Base-by-base conservation (phyloP, 176 grass and related monocot species). In the Dendrocalamus sinicus region DNA sequence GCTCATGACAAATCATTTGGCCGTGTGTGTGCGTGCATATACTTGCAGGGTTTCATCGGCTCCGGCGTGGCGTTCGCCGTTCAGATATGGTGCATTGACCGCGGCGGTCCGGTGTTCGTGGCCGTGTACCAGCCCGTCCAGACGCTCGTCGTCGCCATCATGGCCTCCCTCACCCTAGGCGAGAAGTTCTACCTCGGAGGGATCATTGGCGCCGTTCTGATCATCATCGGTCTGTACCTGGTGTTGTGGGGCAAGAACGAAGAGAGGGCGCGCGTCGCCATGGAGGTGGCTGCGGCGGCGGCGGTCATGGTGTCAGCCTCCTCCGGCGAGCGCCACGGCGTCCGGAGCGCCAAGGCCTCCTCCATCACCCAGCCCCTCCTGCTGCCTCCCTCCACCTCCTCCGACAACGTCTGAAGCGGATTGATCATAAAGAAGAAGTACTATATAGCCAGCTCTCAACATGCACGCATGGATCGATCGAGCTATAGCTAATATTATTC, bases 41-140 rank as follows among this genome's bases (percentile, higher is more conserved):
- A 4, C 14, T 4, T 83, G 90, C 95, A 99, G 96, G 96, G 96
- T 0, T 94, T 99, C 82, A 94, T 99, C 75, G 96, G 94, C 24
- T 99, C 96, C 0, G 96, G 96, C 22, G 88, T 99, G 22, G 96
- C 96, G 5, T 99, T 99, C 72, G 96, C 96, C 10, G 96, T 99
- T 58, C 96, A 99, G 86, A 99, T 94, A 73, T 99, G 96, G 96
- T 99, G 96, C 94, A 96, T 99, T 61, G 88, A 99, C 82, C 82
- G 94, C 1, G 96, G 93, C 30, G 96, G 96, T 22, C 96, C 96
- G 0, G 96, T 99, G 23, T 99, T 99, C 65, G 96, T 99, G 64
- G 96, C 96, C 1, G 96, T 99, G 75, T 99, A 99, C 81, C 96
- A 99, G 85, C 96, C 96, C 1, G 96, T 99, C 7, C 94, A 99